Evolutionary conservation across 106 monocot genomes (phyloP).

Genomic region (Allium sativum): DNA sequence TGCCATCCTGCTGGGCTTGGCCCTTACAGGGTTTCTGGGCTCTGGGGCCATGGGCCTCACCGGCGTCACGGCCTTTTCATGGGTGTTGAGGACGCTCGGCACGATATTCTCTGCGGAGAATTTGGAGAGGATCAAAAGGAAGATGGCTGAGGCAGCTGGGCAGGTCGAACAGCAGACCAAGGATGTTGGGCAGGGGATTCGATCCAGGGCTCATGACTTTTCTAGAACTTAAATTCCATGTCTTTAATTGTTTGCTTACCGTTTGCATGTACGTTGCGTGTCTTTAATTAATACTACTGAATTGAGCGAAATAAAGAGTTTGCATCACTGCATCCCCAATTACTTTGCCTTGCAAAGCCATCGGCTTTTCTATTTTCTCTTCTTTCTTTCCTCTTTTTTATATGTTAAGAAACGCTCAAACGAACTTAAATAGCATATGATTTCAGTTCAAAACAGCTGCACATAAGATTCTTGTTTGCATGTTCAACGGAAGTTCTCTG

Average conservation of each 20-base stretch:
- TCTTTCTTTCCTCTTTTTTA: too few species aligned
- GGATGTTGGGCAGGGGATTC: slow-evolving; percentile 20
- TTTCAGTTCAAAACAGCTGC: too few species aligned
- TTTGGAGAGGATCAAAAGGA: slow-evolving; percentile 10
- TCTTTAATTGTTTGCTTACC: too few species aligned
- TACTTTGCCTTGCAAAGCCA: background rate
- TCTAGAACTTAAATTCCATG: background rate
- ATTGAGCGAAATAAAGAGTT: too few species aligned
- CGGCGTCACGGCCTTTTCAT: slow-evolving; percentile 27
- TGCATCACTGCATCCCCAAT: background rate
- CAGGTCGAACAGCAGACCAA: slow-evolving; percentile 22
- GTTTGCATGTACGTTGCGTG: too few species aligned
- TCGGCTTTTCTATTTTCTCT: too few species aligned
- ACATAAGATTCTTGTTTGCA: too few species aligned
- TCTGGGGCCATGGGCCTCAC: slow-evolving; percentile 46
- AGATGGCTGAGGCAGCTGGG: slow-evolving; percentile 23
- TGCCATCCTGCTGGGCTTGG: slow-evolving; percentile 23
- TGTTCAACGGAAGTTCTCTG: too few species aligned
- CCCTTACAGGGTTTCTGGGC: slow-evolving; percentile 37
- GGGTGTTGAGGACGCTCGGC: slow-evolving; percentile 4
- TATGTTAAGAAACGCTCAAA: too few species aligned
- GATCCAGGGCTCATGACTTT: slow-evolving; percentile 11
- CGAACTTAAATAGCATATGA: too few species aligned
- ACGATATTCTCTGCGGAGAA: slow-evolving; percentile 4
- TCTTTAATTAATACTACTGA: too few species aligned